Evolutionary conservation across 2,329 filamentous ascomycete species (phyloP).

Genomic region (Sporothrix curviconia): DNA sequence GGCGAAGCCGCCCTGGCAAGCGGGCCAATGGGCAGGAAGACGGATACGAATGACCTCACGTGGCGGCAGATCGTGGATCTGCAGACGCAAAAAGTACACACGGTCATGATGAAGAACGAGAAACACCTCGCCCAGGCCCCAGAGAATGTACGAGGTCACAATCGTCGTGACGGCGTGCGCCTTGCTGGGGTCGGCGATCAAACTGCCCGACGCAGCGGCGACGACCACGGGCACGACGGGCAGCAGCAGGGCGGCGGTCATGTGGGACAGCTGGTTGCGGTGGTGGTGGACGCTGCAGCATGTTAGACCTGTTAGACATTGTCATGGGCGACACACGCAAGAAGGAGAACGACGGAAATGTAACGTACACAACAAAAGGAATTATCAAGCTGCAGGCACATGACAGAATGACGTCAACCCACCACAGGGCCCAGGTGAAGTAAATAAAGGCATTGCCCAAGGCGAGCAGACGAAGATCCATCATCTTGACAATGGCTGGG

Average conservation of each 20-base stretch:
- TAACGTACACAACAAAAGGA: constrained; percentile 45
- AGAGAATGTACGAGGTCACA: constrained; percentile 60
- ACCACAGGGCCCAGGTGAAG: constrained; percentile 49
- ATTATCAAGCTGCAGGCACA: constrained; percentile 40
- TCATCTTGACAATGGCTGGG: constrained; percentile 50
- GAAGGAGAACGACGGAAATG: background rate
- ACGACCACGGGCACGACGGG: constrained; percentile 58
- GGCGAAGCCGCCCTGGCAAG: constrained; percentile 53
- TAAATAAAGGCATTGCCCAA: constrained; percentile 46
- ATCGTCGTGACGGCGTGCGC: constrained; percentile 54
- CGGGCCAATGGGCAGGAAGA: constrained; percentile 56
- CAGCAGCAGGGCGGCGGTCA: constrained; percentile 55
- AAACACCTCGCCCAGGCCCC: constrained; percentile 55
- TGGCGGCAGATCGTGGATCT: constrained; percentile 58
- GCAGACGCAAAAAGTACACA: constrained; percentile 66
- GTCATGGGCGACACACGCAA: background rate
- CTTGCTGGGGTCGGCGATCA: constrained; percentile 52
- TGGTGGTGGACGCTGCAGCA: constrained; percentile 21
- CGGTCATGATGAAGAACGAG: constrained; percentile 56
- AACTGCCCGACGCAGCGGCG: constrained; percentile 56
- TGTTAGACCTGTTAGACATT: too few relatives aligned
- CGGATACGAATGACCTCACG: constrained; percentile 58
- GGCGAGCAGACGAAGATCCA: constrained; percentile 51
- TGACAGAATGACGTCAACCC: constrained; percentile 42
- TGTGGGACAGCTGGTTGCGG: constrained; percentile 31